Percentiles rank a stretch among this genome's conserved stretches.
phyloP scores from a whole-genome alignment of 371 early-diverging fungal species.

The Dichotomocladium elegans region DNA sequence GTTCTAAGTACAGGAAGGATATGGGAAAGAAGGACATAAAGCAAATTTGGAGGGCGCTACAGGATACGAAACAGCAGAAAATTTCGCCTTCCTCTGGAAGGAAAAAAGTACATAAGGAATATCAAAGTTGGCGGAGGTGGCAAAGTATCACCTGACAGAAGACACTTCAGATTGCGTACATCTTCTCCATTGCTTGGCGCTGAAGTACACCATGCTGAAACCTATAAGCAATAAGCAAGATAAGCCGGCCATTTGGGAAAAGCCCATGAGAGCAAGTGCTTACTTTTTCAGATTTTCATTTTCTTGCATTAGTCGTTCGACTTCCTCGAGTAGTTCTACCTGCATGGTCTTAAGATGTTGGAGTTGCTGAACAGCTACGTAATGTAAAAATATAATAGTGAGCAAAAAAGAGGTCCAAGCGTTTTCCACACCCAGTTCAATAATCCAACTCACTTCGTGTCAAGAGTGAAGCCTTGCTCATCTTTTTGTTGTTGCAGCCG shows the following conservation, averaged over 20 bases:
- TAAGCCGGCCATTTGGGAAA: background rate
- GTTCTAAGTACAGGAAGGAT: too few relatives aligned
- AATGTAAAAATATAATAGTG: too few relatives aligned
- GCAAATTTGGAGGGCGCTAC: too few relatives aligned
- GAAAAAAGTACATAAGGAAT: too few relatives aligned
- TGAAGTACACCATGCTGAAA: constrained; percentile 47
- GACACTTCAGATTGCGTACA: constrained; percentile 37
- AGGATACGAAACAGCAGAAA: too few relatives aligned
- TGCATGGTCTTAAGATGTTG: constrained; percentile 45
- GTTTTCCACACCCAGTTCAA: background rate
- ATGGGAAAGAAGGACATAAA: too few relatives aligned
- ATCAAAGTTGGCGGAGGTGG: too few relatives aligned
- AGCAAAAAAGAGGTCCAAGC: background rate
- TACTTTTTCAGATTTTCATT: constrained; percentile 50
- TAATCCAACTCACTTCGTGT: constrained; percentile 38
- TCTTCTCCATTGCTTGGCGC: constrained; percentile 50
- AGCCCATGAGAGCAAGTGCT: background rate
- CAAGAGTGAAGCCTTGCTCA: constrained; percentile 54
- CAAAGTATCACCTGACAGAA: too few relatives aligned
- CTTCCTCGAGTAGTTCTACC: constrained; percentile 38
- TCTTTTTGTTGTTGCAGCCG: constrained; percentile 51
- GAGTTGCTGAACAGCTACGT: constrained; percentile 43
- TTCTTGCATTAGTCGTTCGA: constrained; percentile 44
- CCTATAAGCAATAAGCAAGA: constrained; percentile 8
- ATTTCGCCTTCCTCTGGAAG: too few relatives aligned